Evolutionary conservation across 1,284 basidiomycete species (phyloP), one percentile per base, ranked within the genome.

Genomic region (Cutaneotrichosporon curvatum): DNA sequence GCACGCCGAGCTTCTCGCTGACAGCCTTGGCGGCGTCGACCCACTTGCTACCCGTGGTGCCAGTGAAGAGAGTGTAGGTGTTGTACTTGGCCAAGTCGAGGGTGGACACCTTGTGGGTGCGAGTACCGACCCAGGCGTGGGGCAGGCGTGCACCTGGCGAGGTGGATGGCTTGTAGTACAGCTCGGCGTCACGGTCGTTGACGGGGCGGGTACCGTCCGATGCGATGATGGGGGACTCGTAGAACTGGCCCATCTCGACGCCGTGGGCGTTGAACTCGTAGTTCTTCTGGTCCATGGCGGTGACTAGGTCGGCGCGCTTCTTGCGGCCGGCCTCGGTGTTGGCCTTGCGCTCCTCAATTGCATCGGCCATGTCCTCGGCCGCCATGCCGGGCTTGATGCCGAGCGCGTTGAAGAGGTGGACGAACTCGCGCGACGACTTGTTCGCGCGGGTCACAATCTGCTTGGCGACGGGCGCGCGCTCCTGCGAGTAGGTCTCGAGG

Each of bases 261-360:
- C 50, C 50, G 43, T 51, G 50, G 2, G 45, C 45, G 39, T 51
- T 51, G 43, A 51, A 51, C 45, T 51, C 50, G 40, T 51, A 51
- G 45, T 51, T 47, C 36, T 51, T 51, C 16, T 25, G 20, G 42
- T 51, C 31, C 50, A 51, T 51, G 31, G 50, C 50, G 0, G 37
- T 30, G 11, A 51, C 50, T 10, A 51, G 42, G n/a, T 44, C 39
- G 21, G 50, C 45, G 19, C 50, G 50, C 46, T 51, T 51, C 42
- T 47, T 30, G 34, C 30, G 21, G 6, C 50, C 50, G 15, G 20
- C 12, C 14, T n/a, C 19, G 4, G 50, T 51, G 42, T 40, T 19
- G 22, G 50, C 50, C 38, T 51, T 51, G 38, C 50, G 50, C 39
- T 51, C 50, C 36, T 47, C 50, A n/a, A 51, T 51, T 39, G 44